Base-by-base conservation (phyloP, 306 rosid genomes). In the Pachyrhizus erosus region DNA sequence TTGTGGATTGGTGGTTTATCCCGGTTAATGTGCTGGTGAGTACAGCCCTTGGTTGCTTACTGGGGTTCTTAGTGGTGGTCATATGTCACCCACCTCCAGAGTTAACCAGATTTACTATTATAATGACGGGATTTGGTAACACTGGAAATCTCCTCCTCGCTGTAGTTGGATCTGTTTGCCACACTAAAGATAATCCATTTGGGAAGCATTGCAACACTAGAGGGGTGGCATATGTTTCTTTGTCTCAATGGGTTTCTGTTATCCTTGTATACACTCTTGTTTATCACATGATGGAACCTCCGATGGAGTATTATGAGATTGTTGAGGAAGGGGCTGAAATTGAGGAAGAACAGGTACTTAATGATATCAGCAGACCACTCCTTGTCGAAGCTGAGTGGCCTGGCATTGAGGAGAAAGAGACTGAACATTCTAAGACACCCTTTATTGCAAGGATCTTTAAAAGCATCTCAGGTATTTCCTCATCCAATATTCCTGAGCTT, bases 361-460 rank as follows among this genome's bases (percentile, higher is more conserved):
- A 88, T n/a, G 89, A 90, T 85, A 55, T 86, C 10, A 89, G 98
- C 76, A 90, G 91, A 66, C 94, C 97, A 12, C 89, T 94, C 5
- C 97, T 94, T 78, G 93, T 92, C 5, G 98, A 94, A 88, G 98
- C 98, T 33, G 98, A 94, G 79, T 94, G 98, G 98, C 98, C 97
- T 2, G 97, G 94, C n/a, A 92, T 94, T 48, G 97, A 92, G 85
- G 94, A 92, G 66, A 92, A 92, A 79, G 98, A 87, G 87, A 92
- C 97, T 12, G 97, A 89, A 74, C 93, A 91, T 84, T 94, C 91
- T 70, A 92, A 92, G 89, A 84, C 90, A 34, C 93, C 97, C 71
- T 92, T 87, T 54, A 91, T 91, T 79, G 97, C 97, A 29, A 81
- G 90, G 83, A 23, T 88, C 62, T 91, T 94, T 66, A 82, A 87